Evolutionary conservation across 768 basidiomycete genomes (phyloP), one percentile per base, ranked within the genome.

Genomic region (Rhizopogon roseolus): DNA sequence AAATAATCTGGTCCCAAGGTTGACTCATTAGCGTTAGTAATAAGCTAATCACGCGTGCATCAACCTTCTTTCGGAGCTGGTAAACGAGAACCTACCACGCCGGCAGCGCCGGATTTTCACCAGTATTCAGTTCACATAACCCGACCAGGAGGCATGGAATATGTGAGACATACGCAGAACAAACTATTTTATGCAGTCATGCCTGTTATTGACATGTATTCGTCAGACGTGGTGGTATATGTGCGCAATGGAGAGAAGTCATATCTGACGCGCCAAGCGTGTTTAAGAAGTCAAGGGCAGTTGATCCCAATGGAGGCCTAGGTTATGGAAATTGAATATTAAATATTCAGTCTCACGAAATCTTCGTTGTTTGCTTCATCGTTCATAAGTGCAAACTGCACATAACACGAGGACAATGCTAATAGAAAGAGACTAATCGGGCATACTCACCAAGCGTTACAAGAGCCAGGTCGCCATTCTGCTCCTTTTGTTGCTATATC

Each of bases 41-140:
- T 10, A 10, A 32, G 29, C 9, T 32, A 7, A 91, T 84, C 44
- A 98, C 94, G 52, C 80, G 86, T 45, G 89, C 90, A 53, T 88
- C 92, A 10, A 76, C 72, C 28, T 81, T 76, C 67, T 91, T 92
- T 43, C 88, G 92, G 17, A 94, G 76, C 60, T 94, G 92, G 69
- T 91, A 93, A 11, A 76, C 89, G 53, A 9, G 84, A 80, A n/a
- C 93, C 92, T 10, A 91, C 90, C 1, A 93, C 85, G 8, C 94
- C 95, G 8, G 96, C 95, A 2, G 95, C 95, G 17, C 93, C 95
- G 1, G 91, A 91, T 10, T 90, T 56, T 98, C 93, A 11, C 93
- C 92, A 0, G 84, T 67, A 66, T 95, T 89, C 62, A 95, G 68
- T 55, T 89, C 68, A 14, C 86, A 50, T 17, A 44, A 38, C 38